Percentiles rank a stretch among this genome's conserved stretches.
Evolutionary conservation across 164 flowering plant genomes (phyloP).

Genomic region (Aristolochia contorta): DNA sequence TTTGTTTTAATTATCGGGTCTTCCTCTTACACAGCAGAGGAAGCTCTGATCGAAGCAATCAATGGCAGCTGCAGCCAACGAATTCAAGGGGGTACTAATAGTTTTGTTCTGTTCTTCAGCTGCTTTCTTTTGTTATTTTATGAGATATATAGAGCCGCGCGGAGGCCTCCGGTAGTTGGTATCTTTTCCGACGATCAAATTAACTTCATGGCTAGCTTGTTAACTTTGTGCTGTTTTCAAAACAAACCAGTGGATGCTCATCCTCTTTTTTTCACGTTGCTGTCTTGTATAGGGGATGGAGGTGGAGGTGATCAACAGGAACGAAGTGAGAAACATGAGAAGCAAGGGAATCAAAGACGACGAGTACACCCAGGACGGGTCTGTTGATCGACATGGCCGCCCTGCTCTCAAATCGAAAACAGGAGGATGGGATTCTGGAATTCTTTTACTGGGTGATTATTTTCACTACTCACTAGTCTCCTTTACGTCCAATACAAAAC

Average conservation of each 20-base stretch:
- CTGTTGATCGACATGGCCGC: slow-evolving; percentile 59
- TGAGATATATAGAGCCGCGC: too few species aligned
- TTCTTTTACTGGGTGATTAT: slow-evolving; percentile 51
- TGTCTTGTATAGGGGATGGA: not conserved
- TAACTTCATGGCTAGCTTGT: too few species aligned
- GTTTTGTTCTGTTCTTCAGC: too few species aligned
- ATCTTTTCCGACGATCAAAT: not conserved
- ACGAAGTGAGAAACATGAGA: slow-evolving; percentile 11
- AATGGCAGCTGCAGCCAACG: slow-evolving; percentile 27
- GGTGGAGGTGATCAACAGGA: slow-evolving; percentile 26
- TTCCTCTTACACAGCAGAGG: not conserved
- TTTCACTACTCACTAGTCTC: too few species aligned
- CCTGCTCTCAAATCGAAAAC: slow-evolving; percentile 56
- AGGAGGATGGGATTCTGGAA: slow-evolving; percentile 78
- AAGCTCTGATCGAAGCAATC: slow-evolving; percentile 7
- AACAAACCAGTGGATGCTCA: too few species aligned
- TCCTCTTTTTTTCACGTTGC: not conserved
- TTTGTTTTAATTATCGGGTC: not conserved
- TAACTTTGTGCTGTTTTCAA: not conserved
- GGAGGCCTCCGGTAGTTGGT: too few species aligned
- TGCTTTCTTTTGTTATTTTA: too few species aligned
- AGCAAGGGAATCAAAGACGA: slow-evolving; percentile 19
- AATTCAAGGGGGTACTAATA: too few species aligned
- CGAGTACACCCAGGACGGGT: slow-evolving; percentile 68
- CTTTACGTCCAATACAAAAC: too few species aligned